Percentiles rank a stretch among this genome's conserved stretches.
Evolutionary conservation across 768 basidiomycete genomes (phyloP).

Genomic region (Tubosaeta sp.): DNA sequence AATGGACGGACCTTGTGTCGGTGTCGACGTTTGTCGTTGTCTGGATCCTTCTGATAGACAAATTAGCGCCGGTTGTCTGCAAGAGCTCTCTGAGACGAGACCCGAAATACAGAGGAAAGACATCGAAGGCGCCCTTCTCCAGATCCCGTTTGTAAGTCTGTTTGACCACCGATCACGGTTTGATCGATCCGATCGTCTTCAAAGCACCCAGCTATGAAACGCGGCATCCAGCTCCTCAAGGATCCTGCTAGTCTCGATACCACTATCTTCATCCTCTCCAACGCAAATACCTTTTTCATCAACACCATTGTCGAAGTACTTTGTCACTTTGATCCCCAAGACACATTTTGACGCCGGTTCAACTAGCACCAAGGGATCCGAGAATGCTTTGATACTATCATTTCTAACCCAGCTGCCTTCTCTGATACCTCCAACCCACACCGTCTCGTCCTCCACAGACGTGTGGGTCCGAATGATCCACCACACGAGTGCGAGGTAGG

Average conservation of each 20-base stretch:
- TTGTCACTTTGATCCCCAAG: not conserved
- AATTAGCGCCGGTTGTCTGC: slow-evolving; percentile 60
- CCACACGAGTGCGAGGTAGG: slow-evolving; percentile 85
- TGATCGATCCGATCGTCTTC: not conserved
- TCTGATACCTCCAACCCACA: slow-evolving; percentile 52
- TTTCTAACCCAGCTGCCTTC: slow-evolving; percentile 93
- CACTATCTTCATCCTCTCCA: slow-evolving; percentile 88
- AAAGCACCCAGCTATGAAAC: slow-evolving; percentile 96
- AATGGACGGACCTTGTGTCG: slow-evolving; percentile 97
- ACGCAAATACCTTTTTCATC: slow-evolving; percentile 91
- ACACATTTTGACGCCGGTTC: not conserved
- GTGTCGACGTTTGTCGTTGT: slow-evolving; percentile 16
- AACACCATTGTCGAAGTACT: slow-evolving; percentile 78
- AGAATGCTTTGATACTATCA: slow-evolving; percentile 72
- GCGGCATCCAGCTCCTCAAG: slow-evolving; percentile 80
- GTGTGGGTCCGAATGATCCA: slow-evolving; percentile 68
- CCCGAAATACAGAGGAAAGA: slow-evolving; percentile 67
- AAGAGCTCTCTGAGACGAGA: slow-evolving; percentile 52
- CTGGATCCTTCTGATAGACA: not conserved
- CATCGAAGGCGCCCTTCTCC: slow-evolving; percentile 71
- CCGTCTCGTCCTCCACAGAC: slow-evolving; percentile 69
- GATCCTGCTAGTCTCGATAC: slow-evolving; percentile 50
- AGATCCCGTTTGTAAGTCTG: slow-evolving; percentile 78
- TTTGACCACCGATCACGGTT: not conserved
- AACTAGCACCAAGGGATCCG: slow-evolving; percentile 68